phyloP scores from a whole-genome alignment of 2,329 filamentous ascomycete genomes.

The Penicillium sp. region DNA sequence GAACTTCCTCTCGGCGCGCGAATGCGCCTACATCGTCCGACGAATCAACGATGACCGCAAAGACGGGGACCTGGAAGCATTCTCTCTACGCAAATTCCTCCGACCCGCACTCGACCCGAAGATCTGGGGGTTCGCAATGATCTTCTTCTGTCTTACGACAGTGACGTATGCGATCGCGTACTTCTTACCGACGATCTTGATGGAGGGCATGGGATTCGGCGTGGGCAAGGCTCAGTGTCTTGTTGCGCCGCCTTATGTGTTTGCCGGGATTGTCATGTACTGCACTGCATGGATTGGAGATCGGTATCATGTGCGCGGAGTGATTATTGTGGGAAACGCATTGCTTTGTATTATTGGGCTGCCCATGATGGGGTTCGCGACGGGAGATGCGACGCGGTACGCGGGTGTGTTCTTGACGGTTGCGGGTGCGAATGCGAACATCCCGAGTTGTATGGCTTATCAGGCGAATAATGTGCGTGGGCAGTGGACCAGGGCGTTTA shows the following conservation, averaged over 20 bases:
- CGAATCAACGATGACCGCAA: constrained; percentile 54
- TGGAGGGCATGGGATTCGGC: constrained; percentile 60
- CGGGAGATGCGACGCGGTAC: constrained; percentile 59
- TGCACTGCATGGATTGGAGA: constrained; percentile 62
- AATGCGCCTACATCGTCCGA: constrained; percentile 50
- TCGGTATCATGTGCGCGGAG: constrained; percentile 63
- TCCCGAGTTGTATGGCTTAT: constrained; percentile 72
- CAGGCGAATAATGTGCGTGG: constrained; percentile 86
- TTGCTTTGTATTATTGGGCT: constrained; percentile 66
- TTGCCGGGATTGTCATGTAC: constrained; percentile 64
- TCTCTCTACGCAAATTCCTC: constrained; percentile 50
- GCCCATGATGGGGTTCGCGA: constrained; percentile 68
- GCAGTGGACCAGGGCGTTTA: constrained; percentile 84
- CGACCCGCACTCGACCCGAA: constrained; percentile 50
- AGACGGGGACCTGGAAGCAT: constrained; percentile 51
- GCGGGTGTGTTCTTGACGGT: constrained; percentile 75
- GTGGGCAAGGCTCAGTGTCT: constrained; percentile 67
- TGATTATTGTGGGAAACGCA: constrained; percentile 65
- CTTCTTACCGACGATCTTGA: constrained; percentile 74
- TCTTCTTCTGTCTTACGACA: constrained; percentile 64
- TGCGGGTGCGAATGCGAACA: constrained; percentile 73
- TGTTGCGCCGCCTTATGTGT: constrained; percentile 66
- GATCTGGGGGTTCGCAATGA: constrained; percentile 54
- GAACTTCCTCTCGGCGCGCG: constrained; percentile 36
- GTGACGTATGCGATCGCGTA: constrained; percentile 76